These are phyloP conservation scores for Penicillium nordicum DNA, from an alignment of 2,329 filamentous ascomycete genomes.

Conservation along the genomic window DNA sequence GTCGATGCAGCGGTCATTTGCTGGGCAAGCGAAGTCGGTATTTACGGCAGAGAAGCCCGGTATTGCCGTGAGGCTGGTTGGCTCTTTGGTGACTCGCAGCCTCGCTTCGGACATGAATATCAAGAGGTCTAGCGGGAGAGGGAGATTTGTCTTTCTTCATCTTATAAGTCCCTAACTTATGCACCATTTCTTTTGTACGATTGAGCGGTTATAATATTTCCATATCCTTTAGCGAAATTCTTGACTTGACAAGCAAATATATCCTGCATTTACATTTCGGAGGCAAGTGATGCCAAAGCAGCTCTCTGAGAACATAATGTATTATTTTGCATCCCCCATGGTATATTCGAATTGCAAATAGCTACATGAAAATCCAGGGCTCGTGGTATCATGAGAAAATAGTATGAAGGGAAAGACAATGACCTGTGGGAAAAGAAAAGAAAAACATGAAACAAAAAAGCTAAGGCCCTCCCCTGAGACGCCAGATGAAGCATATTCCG, in stretches of 20 bases:
- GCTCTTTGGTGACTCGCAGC: constrained; percentile 66
- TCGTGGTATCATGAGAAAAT: constrained; percentile 34
- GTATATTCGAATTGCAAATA: constrained; percentile 21
- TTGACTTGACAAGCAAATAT: not conserved
- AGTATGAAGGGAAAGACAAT: constrained; percentile 14
- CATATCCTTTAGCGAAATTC: not conserved
- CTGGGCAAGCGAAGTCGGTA: constrained; percentile 83
- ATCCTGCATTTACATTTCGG: not conserved
- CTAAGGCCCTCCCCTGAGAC: not conserved
- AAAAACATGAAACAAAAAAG: not conserved
- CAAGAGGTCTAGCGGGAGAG: constrained; percentile 14
- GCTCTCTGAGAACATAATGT: not conserved
- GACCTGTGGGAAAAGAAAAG: not conserved
- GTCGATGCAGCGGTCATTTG: constrained; percentile 87
- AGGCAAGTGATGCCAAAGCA: not conserved
- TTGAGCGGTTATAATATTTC: constrained; percentile 3
- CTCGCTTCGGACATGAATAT: constrained; percentile 13
- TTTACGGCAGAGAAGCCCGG: constrained; percentile 59
- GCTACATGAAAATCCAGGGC: constrained; percentile 22
- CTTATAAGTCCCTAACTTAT: not conserved
- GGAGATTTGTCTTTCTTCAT: not conserved
- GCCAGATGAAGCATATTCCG: constrained; percentile 5
- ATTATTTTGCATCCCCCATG: constrained; percentile 8
- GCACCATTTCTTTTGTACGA: not conserved
- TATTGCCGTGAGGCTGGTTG: constrained; percentile 91